Percentiles rank a stretch among this genome's conserved stretches.
Conservation (phyloP, 2,329 filamentous ascomycete genomes). For the Epichloe uncinata region DNA sequence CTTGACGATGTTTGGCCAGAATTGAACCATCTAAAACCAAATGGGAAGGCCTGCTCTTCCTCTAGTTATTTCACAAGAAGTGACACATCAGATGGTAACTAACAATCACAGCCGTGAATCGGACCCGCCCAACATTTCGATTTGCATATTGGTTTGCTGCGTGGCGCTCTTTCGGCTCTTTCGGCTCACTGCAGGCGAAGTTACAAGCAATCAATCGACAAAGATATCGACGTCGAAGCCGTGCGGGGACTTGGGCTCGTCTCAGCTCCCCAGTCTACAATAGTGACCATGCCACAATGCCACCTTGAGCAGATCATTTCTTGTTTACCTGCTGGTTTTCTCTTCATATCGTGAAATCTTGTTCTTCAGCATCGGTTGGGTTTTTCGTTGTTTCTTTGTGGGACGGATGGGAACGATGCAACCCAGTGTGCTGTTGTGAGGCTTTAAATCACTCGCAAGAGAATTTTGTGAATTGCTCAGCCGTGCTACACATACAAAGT, state of each 20-base stretch:
- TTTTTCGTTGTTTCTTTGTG: too few species aligned
- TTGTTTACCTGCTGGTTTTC: not conserved
- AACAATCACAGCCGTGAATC: not conserved
- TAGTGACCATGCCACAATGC: not conserved
- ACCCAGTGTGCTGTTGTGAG: too few species aligned
- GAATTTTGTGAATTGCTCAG: too few species aligned
- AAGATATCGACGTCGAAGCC: slow-evolving; percentile 4
- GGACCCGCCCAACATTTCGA: not conserved
- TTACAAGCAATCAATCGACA: not conserved
- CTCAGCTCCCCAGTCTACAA: not conserved
- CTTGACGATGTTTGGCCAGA: too few species aligned
- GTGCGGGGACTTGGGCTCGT: not conserved
- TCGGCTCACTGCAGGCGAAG: slow-evolving; percentile 1
- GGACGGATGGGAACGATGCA: too few species aligned
- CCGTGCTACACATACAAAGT: too few species aligned
- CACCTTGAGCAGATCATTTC: not conserved
- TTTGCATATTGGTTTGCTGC: not conserved
- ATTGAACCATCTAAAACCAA: too few species aligned
- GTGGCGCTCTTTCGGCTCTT: not conserved
- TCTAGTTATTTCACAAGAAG: not conserved
- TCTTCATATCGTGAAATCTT: not conserved
- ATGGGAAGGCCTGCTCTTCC: not conserved
- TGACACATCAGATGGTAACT: not conserved
- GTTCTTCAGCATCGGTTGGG: not conserved
- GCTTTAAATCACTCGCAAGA: too few species aligned